These are phyloP conservation scores for Sporodiniella umbellata DNA, from an alignment of 371 early-diverging fungal species.

Conservation along the genomic window DNA sequence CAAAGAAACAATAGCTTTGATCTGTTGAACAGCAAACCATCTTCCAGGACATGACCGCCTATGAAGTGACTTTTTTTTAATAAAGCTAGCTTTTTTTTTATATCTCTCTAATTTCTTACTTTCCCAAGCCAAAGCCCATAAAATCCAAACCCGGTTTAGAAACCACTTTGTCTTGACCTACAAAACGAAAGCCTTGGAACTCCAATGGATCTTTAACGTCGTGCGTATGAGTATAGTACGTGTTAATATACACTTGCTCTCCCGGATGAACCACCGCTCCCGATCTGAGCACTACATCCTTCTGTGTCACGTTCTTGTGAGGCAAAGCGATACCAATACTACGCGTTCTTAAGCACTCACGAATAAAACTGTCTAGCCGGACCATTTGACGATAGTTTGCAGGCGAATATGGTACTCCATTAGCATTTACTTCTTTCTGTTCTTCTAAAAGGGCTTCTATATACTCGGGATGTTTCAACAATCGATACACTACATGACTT, in stretches of 20 bases:
- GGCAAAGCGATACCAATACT: constrained; percentile 12
- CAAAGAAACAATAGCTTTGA: constrained; percentile 14
- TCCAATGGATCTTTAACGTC: constrained; percentile 16
- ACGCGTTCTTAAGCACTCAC: constrained; percentile 37
- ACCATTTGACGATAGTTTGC: constrained; percentile 31
- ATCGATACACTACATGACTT: constrained; percentile 30
- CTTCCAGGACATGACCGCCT: constrained; percentile 44
- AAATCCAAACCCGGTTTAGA: constrained; percentile 38
- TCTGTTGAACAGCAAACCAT: constrained; percentile 26
- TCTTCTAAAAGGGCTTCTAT: constrained; percentile 35
- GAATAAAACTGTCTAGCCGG: constrained; percentile 49
- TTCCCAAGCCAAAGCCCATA: constrained; percentile 54
- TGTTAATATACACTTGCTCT: constrained; percentile 25
- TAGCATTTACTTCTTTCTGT: constrained; percentile 27
- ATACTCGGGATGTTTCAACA: constrained; percentile 40
- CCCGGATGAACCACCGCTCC: constrained; percentile 45
- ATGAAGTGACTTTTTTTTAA: no score
- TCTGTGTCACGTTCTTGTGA: constrained; percentile 28
- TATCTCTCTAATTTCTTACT: constrained; percentile 12
- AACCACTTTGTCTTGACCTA: constrained; percentile 32
- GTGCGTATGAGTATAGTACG: constrained; percentile 22
- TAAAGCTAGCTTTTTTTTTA: background rate
- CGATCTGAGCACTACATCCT: constrained; percentile 31
- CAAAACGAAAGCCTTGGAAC: constrained; percentile 47
- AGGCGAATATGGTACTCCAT: constrained; percentile 18